Conservation (phyloP, 495 filamentous ascomycete species). For the Saxispiralis lemnorum region DNA sequence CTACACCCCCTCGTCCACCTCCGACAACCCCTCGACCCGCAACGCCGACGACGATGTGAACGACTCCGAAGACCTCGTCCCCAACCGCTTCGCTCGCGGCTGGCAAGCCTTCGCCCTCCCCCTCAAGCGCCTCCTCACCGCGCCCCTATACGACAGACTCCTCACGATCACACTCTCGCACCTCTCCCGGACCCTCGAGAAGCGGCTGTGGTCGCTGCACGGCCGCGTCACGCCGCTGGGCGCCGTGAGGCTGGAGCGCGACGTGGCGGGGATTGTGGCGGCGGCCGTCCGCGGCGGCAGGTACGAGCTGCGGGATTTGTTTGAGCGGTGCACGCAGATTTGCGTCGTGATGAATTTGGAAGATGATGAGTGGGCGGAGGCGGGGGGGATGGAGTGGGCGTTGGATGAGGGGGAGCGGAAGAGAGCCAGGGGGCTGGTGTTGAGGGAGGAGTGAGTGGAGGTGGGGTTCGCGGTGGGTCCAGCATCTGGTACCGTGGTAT, state of each 20-base stretch:
- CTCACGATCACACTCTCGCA: conserved; percentile 54
- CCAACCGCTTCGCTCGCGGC: conserved; percentile 53
- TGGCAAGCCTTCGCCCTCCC: conserved; percentile 78
- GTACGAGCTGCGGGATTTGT: conserved; percentile 66
- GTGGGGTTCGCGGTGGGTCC: neutral
- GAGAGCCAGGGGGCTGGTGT: conserved; percentile 44
- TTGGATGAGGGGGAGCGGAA: conserved; percentile 44
- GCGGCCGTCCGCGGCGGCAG: conserved; percentile 56
- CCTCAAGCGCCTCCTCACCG: conserved; percentile 67
- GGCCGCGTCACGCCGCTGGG: conserved; percentile 69
- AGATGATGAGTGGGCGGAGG: conserved; percentile 89
- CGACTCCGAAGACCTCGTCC: conserved; percentile 39
- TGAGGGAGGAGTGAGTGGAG: neutral
- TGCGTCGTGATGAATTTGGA: conserved; percentile 88
- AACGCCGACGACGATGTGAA: conserved; percentile 21
- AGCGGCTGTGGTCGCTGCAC: conserved; percentile 71
- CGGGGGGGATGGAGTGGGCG: conserved; percentile 31
- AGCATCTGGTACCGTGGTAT: neutral
- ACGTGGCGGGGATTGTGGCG: conserved; percentile 62
- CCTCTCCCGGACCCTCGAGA: conserved; percentile 65
- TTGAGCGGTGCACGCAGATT: conserved; percentile 67
- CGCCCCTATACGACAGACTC: conserved; percentile 49
- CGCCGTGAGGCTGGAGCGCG: conserved; percentile 72
- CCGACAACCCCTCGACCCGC: conserved; percentile 27
- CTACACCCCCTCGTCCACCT: conserved; percentile 40